Base-by-base conservation (phyloP, 805 yeast species). In the Lipomyces chichibuensis region DNA sequence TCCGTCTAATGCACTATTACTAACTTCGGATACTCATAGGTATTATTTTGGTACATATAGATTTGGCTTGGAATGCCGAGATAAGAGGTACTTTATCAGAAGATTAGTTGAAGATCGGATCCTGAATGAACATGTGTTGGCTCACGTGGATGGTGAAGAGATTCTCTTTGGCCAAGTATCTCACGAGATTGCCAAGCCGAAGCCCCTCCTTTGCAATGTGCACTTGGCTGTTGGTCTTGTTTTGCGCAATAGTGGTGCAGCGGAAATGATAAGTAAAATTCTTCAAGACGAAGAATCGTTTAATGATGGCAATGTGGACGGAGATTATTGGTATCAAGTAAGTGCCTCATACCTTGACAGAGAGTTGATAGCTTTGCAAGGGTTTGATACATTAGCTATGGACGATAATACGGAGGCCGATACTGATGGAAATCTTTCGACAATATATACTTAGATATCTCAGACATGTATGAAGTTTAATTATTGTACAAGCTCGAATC, bases 301-400 rank as follows among this genome's bases (percentile, higher is more conserved):
- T 51, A 51, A 51, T 20, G 29, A 23, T 14, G 55, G 55, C 3
- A 51, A 51, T 14, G 27, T 51, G 3, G 55, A 51, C 8, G 55
- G 29, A 11, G 55, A 51, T 17, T 20, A 20, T 51, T 51, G 55
- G 55, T 27, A 23, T n/a, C 55, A 27, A 51, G 55, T 51, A 2
- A 51, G 55, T 51, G 55, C 55, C 55, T 51, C 55, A 23, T 51
- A 51, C 7, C 55, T 51, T 51, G 29, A 51, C 17, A 51, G 55
- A 51, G 55, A 51, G 17, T 51, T 51, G 55, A 23, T 6, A 51
- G 55, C 55, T 51, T 51, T 51, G 55, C 32, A 51, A 51, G 55
- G 32, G 14, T 23, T 51, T 23, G 55, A 51, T 23, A 14, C 27
- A 32, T 51, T 51, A 51, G 55, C 55, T 51, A 39, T 39, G 3